Evolutionary conservation across 352 stramenopile genomes (phyloP).

Genomic region (Pythium angustatum): DNA sequence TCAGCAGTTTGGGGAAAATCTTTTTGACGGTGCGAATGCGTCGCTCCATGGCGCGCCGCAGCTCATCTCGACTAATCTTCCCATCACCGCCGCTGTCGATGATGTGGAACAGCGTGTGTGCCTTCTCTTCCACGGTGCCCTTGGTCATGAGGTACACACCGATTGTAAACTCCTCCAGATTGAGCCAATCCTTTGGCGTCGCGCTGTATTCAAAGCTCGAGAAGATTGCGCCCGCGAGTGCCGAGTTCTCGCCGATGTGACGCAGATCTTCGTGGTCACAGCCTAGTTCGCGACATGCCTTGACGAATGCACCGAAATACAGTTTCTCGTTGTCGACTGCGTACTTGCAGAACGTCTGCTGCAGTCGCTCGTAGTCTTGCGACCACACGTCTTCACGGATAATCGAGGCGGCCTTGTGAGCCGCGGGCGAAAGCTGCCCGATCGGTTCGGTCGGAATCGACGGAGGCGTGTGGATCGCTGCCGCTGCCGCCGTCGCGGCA

Average conservation of each 20-base stretch:
- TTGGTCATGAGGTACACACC: conserved; percentile 84
- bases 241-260: conserved; percentile 58
- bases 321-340: conserved; percentile 55
- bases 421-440: conserved; percentile 10
- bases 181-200: conserved; percentile 61
- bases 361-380: conserved; percentile 56
- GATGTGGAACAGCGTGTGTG: conserved; percentile 70
- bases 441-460: conserved; percentile 3
- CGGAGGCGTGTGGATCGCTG: conserved; percentile 4
- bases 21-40: conserved; percentile 72
- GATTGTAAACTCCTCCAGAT: conserved; percentile 78
- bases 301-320: conserved; percentile 62
- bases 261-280: conserved; percentile 63
- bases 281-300: conserved; percentile 58
- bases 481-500: not conserved
- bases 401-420: conserved; percentile 26
- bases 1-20: conserved; percentile 73
- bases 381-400: conserved; percentile 55
- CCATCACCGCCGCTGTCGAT: conserved; percentile 67
- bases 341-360: conserved; percentile 52
- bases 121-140: conserved; percentile 78
- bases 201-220: conserved; percentile 65
- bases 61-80: conserved; percentile 78
- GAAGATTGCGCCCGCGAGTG: conserved; percentile 72
- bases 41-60: conserved; percentile 65